Base-by-base conservation (phyloP, 345 rosid genomes). In the Camelina neglecta region DNA sequence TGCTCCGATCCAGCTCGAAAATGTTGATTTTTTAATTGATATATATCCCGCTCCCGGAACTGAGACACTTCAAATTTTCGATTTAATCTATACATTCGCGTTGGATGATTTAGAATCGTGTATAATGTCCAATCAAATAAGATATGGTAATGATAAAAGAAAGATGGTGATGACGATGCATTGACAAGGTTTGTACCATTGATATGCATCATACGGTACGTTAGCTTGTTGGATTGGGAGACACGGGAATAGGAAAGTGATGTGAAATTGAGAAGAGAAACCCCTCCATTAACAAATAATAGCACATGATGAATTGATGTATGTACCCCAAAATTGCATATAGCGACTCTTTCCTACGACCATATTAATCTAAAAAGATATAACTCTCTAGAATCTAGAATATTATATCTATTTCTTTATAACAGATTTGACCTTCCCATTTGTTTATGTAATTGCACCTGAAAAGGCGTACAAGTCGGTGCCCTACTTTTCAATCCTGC, bases 391-490 rank as follows among this genome's bases (percentile, higher is more conserved):
- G 9, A 5, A 50, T n/a, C 1, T 51, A 54, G 31, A 29, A 29
- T 73, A 65, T 11, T 44, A 21, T 47, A 35, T 64, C 12, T 35
- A 54, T 53, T 54, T 6, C 7, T 64, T 42, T 45, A 65, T 65
- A 45, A 23, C 29, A n/a, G 42, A 73, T 10, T 45, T 35, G 58
- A 65, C 71, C 20, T 36, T 23, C 31, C 21, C 67, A 75, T 48
- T 75, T 75, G 73, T 75, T 67, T 66, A 58, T 67, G 74, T 64
- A 7, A 7, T 41, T 39, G 5, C 38, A 60, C 48, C 68, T 75
- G 62, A 41, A 60, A 75, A 50, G 51, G 69, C 74, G 69, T 50
- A 38, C 10, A 75, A 42, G 79, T 67, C 79, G 79, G 74, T 68
- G 69, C 20, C 38, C 36, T 12, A 65, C 41, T 18, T 55, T n/a